Conservation (phyloP, 768 basidiomycete species). For the Amanita brunnescens region DNA sequence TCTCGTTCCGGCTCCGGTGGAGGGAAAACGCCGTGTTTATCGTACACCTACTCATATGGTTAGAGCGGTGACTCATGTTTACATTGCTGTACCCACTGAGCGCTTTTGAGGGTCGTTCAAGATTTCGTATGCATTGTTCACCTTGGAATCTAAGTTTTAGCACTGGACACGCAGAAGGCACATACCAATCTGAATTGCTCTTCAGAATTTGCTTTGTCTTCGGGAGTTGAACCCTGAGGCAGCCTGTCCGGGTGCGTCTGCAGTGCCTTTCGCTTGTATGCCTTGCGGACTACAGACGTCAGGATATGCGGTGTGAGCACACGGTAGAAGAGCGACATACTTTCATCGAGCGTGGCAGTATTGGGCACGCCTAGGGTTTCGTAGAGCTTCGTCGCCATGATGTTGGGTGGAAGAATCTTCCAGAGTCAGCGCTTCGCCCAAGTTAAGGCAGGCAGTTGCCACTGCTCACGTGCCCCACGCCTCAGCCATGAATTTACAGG, state of each 20-base stretch:
- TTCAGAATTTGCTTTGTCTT: conserved; percentile 51
- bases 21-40: conserved; percentile 67
- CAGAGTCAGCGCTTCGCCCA: background rate
- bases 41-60: conserved; percentile 43
- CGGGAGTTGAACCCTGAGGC: conserved; percentile 41
- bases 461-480: conserved; percentile 2
- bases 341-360: conserved; percentile 54
- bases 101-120: conserved; percentile 55
- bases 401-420: background rate
- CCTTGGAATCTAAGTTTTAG: conserved; percentile 25
- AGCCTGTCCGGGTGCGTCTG: conserved; percentile 73
- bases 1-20: conserved; percentile 38
- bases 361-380: conserved; percentile 45
- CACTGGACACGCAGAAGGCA: background rate
- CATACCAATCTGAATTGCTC: conserved; percentile 41
- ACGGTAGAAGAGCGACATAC: conserved; percentile 31
- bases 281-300: conserved; percentile 50
- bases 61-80: background rate
- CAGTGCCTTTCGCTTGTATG: conserved; percentile 67
- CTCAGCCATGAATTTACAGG: conserved; percentile 53
- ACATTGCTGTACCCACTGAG: conserved; percentile 25
- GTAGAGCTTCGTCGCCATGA: conserved; percentile 56
- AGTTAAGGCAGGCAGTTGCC: background rate
- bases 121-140: conserved; percentile 75
- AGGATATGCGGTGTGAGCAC: background rate